phyloP scores from a whole-genome alignment of 768 basidiomycete genomes.

The Boletus subparvulus region DNA sequence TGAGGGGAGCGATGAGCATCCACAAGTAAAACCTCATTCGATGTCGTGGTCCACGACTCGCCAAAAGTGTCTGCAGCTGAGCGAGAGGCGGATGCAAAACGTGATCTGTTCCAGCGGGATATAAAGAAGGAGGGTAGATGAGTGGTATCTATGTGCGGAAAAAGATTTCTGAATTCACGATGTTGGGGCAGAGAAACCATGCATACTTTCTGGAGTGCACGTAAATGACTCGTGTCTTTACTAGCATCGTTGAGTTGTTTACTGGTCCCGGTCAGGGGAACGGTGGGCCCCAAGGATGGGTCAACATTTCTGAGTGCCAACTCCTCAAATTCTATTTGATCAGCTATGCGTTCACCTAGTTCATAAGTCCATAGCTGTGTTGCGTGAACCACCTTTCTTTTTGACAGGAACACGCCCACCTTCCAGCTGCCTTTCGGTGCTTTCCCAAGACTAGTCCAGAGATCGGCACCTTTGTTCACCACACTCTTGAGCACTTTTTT shows the following conservation, averaged over 20 bases:
- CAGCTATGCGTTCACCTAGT: slow-evolving; percentile 65
- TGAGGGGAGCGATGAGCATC: slow-evolving; percentile 66
- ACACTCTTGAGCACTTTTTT: slow-evolving; percentile 42
- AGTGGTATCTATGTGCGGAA: slow-evolving; percentile 49
- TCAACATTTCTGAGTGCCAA: slow-evolving; percentile 71
- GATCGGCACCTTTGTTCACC: slow-evolving; percentile 48
- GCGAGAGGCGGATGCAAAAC: slow-evolving; percentile 33
- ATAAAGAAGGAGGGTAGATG: slow-evolving; percentile 49
- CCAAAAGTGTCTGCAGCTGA: slow-evolving; percentile 53
- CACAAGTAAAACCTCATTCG: slow-evolving; percentile 64
- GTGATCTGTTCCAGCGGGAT: slow-evolving; percentile 37
- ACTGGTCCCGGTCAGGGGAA: slow-evolving; percentile 28
- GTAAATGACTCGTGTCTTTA: slow-evolving; percentile 5
- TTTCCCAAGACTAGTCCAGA: slow-evolving; percentile 71
- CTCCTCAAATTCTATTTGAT: slow-evolving; percentile 80
- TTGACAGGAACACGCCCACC: slow-evolving; percentile 41
- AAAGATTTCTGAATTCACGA: not conserved
- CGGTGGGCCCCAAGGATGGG: slow-evolving; percentile 61
- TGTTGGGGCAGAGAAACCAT: not conserved
- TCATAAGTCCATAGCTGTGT: slow-evolving; percentile 57
- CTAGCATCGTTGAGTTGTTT: slow-evolving; percentile 17
- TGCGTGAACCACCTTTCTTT: slow-evolving; percentile 7
- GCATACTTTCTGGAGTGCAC: slow-evolving; percentile 14
- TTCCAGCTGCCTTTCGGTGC: slow-evolving; percentile 68
- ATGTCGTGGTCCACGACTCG: slow-evolving; percentile 60